Percentiles rank a stretch among this genome's conserved stretches.
Evolutionary conservation across 2,329 filamentous ascomycete species (phyloP).

Genomic region (Drechslera avenae): DNA sequence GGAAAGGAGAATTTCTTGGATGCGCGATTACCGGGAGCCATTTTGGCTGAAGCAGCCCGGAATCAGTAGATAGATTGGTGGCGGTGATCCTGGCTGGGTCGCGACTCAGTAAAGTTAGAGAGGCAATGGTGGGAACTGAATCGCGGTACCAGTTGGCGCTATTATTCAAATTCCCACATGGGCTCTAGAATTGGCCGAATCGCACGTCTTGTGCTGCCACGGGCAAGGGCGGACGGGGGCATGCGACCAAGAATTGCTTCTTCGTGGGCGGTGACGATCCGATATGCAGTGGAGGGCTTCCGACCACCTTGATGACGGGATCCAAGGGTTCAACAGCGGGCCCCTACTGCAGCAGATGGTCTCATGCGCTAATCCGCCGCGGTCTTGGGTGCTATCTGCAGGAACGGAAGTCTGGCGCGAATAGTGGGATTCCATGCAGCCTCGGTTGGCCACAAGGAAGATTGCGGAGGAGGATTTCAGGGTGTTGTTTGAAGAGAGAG

Average conservation of each 20-base stretch:
- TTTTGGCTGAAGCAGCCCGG: conserved; percentile 24
- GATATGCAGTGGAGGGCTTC: conserved; percentile 18
- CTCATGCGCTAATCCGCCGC: conserved; percentile 20
- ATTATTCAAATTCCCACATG: conserved; percentile 13
- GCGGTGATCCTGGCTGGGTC: conserved; percentile 24
- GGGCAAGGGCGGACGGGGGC: conserved; percentile 12
- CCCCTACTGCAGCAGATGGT: conserved; percentile 13
- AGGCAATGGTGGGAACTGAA: conserved; percentile 26
- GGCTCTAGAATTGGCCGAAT: conserved; percentile 13
- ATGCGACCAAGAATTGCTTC: conserved; percentile 8
- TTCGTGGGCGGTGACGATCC: conserved; percentile 7
- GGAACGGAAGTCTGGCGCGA: conserved; percentile 12
- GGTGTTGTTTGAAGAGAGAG: background rate
- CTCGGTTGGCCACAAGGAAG: background rate
- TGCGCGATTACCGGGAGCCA: conserved; percentile 34
- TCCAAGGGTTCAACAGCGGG: conserved; percentile 23
- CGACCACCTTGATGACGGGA: conserved; percentile 10
- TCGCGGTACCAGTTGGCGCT: conserved; percentile 24
- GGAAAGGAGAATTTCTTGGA: conserved; percentile 47
- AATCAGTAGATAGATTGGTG: conserved; percentile 7
- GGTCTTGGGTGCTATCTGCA: conserved; percentile 13
- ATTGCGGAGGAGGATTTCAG: background rate
- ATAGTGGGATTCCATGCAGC: conserved; percentile 11
- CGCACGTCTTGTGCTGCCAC: conserved; percentile 18
- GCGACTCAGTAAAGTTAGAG: conserved; percentile 35